These are phyloP conservation scores for Colletotrichum navitas DNA, from an alignment of 2,329 filamentous ascomycete genomes.

Conservation along the genomic window DNA sequence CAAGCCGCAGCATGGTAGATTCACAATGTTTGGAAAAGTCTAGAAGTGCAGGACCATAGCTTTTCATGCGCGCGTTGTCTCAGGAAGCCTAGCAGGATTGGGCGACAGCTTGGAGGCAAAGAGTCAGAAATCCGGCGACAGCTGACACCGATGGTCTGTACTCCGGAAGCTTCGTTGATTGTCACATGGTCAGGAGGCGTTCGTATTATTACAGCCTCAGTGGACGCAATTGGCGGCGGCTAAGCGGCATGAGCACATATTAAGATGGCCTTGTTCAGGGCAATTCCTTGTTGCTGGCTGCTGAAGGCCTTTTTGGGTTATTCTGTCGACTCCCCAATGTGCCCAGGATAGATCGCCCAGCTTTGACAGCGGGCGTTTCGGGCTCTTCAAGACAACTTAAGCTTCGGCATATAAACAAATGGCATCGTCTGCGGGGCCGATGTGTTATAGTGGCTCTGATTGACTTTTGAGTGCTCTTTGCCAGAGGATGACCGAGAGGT, in stretches of 20 bases:
- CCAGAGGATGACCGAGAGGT: not conserved
- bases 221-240: not conserved
- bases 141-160: not conserved
- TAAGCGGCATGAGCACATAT: not conserved
- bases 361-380: not conserved
- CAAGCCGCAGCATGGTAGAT: constrained; percentile 4
- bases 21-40: accelerated
- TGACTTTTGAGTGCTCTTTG: too few species aligned
- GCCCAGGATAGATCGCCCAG: not conserved
- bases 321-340: not conserved
- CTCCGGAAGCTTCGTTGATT: not conserved
- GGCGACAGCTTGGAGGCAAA: not conserved
- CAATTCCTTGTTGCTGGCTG: not conserved
- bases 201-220: not conserved
- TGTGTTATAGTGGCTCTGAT: not conserved
- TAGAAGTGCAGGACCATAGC: not conserved
- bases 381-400: not conserved
- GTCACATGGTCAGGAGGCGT: too few species aligned
- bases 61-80: not conserved
- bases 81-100: not conserved
- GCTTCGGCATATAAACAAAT: not conserved
- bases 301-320: not conserved
- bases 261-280: not conserved
- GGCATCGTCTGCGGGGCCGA: not conserved
- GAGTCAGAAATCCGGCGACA: not conserved